Percentiles rank a stretch among this genome's conserved stretches.
These are phyloP conservation scores for Dothidotthia symphoricarpi DNA, from an alignment of 2,329 filamentous ascomycete genomes.

Conservation along the genomic window DNA sequence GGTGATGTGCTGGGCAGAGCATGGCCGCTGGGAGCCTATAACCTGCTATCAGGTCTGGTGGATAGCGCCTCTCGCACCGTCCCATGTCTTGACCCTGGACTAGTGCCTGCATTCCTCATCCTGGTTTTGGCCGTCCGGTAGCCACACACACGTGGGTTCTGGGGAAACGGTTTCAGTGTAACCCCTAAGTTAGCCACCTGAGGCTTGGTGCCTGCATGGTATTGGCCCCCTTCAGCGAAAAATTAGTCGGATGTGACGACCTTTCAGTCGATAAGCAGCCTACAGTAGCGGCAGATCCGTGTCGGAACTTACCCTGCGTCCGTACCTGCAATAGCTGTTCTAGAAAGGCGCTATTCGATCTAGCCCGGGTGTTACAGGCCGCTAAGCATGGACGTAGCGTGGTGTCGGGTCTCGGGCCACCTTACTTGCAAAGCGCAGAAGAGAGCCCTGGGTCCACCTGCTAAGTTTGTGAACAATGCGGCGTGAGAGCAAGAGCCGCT, in stretches of 20 bases:
- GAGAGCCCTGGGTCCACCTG: slow-evolving; percentile 10
- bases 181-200: slow-evolving; percentile 19
- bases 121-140: slow-evolving; percentile 25
- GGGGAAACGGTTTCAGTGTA: slow-evolving; percentile 42
- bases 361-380: slow-evolving; percentile 19
- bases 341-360: slow-evolving; percentile 22
- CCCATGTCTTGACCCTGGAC: slow-evolving; percentile 23
- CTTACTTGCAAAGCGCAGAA: slow-evolving; percentile 16
- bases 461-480: slow-evolving; percentile 13
- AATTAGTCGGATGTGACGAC: too few relatives aligned
- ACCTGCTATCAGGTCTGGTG: slow-evolving; percentile 35
- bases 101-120: slow-evolving; percentile 32
- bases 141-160: slow-evolving; percentile 40
- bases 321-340: slow-evolving; percentile 18
- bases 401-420: slow-evolving; percentile 24
- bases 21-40: slow-evolving; percentile 39
- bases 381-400: slow-evolving; percentile 14
- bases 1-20: slow-evolving; percentile 8
- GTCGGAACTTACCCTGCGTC: slow-evolving; percentile 18
- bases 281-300: slow-evolving; percentile 19
- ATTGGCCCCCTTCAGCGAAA: neutral
- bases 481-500: slow-evolving; percentile 10
- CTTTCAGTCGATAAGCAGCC: too few relatives aligned
- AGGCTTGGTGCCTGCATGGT: slow-evolving; percentile 21
- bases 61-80: slow-evolving; percentile 28